A percentile compares a stretch with the other conserved stretches of the same genome.
Evolutionary conservation across 2,329 filamentous ascomycete genomes (phyloP).

Genomic region (Colletotrichum sojae): DNA sequence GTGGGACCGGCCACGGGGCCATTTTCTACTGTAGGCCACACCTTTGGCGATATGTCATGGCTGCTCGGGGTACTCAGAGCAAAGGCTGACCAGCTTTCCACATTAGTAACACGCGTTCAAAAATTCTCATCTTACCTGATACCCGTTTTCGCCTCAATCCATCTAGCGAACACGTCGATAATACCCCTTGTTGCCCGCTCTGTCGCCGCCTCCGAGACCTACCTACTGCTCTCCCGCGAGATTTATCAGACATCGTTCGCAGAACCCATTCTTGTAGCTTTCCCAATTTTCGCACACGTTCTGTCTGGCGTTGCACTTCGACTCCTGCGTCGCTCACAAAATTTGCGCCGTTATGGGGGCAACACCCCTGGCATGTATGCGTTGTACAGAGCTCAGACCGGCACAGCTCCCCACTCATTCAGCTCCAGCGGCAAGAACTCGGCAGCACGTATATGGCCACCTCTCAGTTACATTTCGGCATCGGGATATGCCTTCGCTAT

Average conservation of each 20-base stretch:
- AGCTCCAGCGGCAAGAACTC: slow-evolving; percentile 45
- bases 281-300: slow-evolving; percentile 83
- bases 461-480: slow-evolving; percentile 76
- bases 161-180: slow-evolving; percentile 85
- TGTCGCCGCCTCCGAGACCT: slow-evolving; percentile 82
- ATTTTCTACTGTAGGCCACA: slow-evolving; percentile 79
- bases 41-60: not conserved
- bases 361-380: slow-evolving; percentile 68
- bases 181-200: slow-evolving; percentile 83
- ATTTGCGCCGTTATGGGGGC: slow-evolving; percentile 82
- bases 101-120: slow-evolving; percentile 80
- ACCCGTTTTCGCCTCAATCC: slow-evolving; percentile 80
- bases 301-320: slow-evolving; percentile 83
- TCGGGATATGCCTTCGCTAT: slow-evolving; percentile 80
- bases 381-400: slow-evolving; percentile 51
- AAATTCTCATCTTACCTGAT: slow-evolving; percentile 92
- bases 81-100: slow-evolving; percentile 12
- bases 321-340: slow-evolving; percentile 79
- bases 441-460: slow-evolving; percentile 73
- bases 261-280: slow-evolving; percentile 83
- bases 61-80: slow-evolving; percentile 43
- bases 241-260: slow-evolving; percentile 89
- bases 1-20: slow-evolving; percentile 74
- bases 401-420: slow-evolving; percentile 49
- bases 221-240: slow-evolving; percentile 90